phyloP scores from a whole-genome alignment of 345 rosid species.

The Hypericum androsaemum region DNA sequence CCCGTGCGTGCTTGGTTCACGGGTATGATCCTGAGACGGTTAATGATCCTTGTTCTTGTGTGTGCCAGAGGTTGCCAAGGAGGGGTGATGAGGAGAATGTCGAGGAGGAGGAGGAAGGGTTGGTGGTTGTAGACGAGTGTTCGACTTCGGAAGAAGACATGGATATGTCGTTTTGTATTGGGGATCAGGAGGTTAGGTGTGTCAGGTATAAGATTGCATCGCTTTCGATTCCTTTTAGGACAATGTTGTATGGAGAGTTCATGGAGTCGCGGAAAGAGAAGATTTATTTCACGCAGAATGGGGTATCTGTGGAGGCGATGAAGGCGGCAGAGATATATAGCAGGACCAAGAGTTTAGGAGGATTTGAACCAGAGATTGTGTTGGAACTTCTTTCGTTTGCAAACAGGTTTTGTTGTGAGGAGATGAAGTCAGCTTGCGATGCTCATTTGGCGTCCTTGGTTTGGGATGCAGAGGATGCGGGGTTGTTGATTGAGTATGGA shows the following conservation, averaged over 20 bases:
- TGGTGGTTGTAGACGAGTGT: conserved; percentile 14
- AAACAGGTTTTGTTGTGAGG: conserved; percentile 73
- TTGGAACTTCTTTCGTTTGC: conserved; percentile 78
- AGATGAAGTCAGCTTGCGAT: conserved; percentile 75
- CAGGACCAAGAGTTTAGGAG: conserved; percentile 45
- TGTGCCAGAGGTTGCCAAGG: conserved; percentile 37
- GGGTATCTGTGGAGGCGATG: conserved; percentile 59
- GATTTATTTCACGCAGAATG: conserved; percentile 60
- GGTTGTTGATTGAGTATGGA: conserved; percentile 65
- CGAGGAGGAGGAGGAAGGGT: conserved; percentile 24
- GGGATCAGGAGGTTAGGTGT: conserved; percentile 71
- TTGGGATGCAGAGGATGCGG: conserved; percentile 45
- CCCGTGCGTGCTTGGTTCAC: conserved; percentile 57
- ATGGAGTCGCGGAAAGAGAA: conserved; percentile 54
- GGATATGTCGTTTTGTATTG: conserved; percentile 69
- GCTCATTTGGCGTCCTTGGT: conserved; percentile 56
- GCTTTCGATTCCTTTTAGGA: conserved; percentile 57
- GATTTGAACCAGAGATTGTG: conserved; percentile 38
- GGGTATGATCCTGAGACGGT: conserved; percentile 67
- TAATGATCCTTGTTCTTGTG: conserved; percentile 57
- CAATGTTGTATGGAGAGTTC: conserved; percentile 75
- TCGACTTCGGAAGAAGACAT: conserved; percentile 59
- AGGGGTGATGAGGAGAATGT: conserved; percentile 22
- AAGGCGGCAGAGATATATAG: conserved; percentile 63
- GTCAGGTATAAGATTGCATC: conserved; percentile 55